Evolutionary conservation across 148 eudicot species (phyloP).

Genomic region (Mesembryanthemum crystallinum): DNA sequence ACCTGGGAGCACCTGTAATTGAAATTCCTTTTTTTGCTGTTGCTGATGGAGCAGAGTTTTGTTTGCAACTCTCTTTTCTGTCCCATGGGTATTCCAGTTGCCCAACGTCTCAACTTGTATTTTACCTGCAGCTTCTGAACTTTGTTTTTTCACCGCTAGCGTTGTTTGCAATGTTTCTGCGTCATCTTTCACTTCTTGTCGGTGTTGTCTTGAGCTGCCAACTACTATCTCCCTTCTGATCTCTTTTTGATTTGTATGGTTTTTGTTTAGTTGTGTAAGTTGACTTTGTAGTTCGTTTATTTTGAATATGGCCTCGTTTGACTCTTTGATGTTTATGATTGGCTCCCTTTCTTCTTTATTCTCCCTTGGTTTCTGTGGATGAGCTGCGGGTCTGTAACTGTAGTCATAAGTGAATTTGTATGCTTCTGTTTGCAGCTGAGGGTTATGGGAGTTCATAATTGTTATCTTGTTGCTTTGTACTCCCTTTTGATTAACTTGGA

Average conservation of each 20-base stretch:
- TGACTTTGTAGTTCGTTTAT: constrained; percentile 33
- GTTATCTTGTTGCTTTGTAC: constrained; percentile 28
- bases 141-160: constrained; percentile 22
- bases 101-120: constrained; percentile 3
- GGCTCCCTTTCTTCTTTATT: constrained; percentile 31
- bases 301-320: constrained; percentile 25
- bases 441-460: constrained; percentile 17
- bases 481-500: constrained; percentile 23
- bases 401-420: constrained; percentile 3
- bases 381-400: constrained; percentile 12
- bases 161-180: constrained; percentile 23
- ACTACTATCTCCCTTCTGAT: constrained; percentile 17
- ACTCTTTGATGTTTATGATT: constrained; percentile 22
- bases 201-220: constrained; percentile 26
- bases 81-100: constrained; percentile 18
- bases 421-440: constrained; percentile 20
- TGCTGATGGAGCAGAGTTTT: constrained; percentile 30
- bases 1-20: constrained; percentile 16
- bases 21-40: constrained; percentile 27
- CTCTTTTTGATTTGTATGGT: constrained; percentile 17
- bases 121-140: constrained; percentile 19
- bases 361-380: constrained; percentile 20
- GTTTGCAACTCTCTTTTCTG: constrained; percentile 28
- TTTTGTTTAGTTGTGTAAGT: constrained; percentile 21
- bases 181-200: constrained; percentile 20